These are phyloP conservation scores for Claviceps africana DNA, from an alignment of 2,329 filamentous ascomycete species.

Conservation along the genomic window DNA sequence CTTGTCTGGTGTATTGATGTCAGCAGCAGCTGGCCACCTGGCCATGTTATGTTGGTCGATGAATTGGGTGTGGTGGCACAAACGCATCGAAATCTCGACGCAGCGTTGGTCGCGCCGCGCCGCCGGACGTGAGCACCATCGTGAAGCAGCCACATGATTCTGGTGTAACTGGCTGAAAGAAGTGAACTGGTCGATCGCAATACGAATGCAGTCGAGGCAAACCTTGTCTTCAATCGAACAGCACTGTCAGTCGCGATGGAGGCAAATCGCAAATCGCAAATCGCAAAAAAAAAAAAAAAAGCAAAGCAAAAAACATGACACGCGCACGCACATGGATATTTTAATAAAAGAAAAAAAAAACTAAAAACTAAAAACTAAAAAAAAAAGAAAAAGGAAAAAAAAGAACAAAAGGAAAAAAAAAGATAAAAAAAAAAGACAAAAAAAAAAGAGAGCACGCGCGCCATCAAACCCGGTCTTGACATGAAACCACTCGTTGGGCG, in stretches of 20 bases:
- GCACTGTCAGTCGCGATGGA: neutral
- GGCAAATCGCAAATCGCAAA: neutral
- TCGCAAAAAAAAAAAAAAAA: neutral
- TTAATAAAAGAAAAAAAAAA: no score
- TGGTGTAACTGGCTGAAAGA: neutral
- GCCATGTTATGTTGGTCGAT: neutral
- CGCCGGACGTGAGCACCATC: slow-evolving; percentile 1
- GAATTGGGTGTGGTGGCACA: slow-evolving; percentile 2
- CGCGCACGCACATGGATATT: no score
- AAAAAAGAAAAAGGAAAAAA: neutral
- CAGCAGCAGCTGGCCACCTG: neutral
- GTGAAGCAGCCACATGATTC: slow-evolving; percentile 3
- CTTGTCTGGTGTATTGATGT: neutral
- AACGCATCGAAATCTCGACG: neutral
- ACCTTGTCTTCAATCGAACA: slow-evolving; percentile 1
- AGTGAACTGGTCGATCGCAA: neutral
- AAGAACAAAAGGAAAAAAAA: no score
- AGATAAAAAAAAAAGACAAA: neutral
- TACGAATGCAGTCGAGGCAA: neutral
- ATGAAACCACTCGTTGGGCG: slow-evolving; percentile 1
- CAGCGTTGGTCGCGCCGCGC: slow-evolving; percentile 1
- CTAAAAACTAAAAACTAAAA: neutral
- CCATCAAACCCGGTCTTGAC: neutral
- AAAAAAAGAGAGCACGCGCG: slow-evolving; percentile 1
- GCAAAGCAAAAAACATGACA: neutral